Percentiles rank a stretch among this genome's conserved stretches.
Conservation (phyloP, 176 grass and related monocot species). For the Carex kokanica region DNA sequence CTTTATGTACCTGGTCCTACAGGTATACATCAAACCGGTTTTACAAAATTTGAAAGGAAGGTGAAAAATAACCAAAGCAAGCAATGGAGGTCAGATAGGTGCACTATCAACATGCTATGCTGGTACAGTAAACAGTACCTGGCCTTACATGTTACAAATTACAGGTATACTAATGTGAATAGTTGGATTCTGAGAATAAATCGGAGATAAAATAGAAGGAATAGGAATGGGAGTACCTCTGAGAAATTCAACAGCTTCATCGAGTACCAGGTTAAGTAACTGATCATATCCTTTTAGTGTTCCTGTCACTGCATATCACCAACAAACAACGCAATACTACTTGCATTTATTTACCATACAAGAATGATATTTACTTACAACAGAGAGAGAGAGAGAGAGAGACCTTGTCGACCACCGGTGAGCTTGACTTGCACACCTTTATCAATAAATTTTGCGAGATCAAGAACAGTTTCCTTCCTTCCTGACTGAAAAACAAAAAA, state of each 20-base stretch:
- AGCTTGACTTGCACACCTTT: conserved; percentile 91
- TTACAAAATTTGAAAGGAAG: not conserved
- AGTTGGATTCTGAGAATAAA: not conserved
- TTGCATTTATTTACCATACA: not conserved
- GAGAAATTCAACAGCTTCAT: conserved; percentile 71
- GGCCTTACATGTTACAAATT: not conserved
- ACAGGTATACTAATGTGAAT: not conserved
- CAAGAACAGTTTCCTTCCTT: conserved; percentile 79
- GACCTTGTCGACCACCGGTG: conserved; percentile 78
- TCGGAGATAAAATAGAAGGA: no score
- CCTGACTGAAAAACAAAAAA: conserved; percentile 40
- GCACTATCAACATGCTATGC: not conserved
- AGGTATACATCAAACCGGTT: not conserved
- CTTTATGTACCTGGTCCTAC: not conserved
- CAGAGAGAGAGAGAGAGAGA: not conserved
- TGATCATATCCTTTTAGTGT: conserved; percentile 91
- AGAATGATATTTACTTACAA: not conserved
- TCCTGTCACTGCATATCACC: conserved; percentile 50
- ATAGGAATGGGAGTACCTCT: conserved; percentile 42
- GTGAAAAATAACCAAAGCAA: not conserved
- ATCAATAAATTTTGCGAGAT: conserved; percentile 90
- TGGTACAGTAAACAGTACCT: not conserved
- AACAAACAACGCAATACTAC: conserved; percentile 22
- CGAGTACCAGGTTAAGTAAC: conserved; percentile 74
- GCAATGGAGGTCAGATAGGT: not conserved